phyloP scores from a whole-genome alignment of 2,329 filamentous ascomycete species.

The Atkinsonella hypoxylon region DNA sequence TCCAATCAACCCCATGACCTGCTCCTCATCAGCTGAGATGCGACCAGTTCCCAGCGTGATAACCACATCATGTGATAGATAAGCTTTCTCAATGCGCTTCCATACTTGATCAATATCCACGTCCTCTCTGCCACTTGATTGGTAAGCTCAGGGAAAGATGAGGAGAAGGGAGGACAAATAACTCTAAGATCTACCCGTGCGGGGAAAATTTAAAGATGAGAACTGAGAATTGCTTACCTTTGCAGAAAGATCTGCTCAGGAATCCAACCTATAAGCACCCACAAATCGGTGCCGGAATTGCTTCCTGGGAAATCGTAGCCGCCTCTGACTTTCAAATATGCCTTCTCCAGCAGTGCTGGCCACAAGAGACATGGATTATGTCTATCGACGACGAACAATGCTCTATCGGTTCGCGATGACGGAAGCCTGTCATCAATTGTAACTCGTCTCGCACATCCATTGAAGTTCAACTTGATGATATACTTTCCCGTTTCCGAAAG shows the following conservation, averaged over 20 bases:
- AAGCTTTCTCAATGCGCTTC: conserved; percentile 63
- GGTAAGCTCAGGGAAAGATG: background rate
- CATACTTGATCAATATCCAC: conserved; percentile 66
- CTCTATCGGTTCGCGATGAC: conserved; percentile 58
- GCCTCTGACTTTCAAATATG: conserved; percentile 87
- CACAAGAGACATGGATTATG: conserved; percentile 73
- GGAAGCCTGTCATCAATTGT: conserved; percentile 83
- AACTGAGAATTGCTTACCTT: conserved; percentile 29
- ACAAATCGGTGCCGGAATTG: conserved; percentile 90
- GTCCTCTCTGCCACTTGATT: conserved; percentile 47
- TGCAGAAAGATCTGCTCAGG: conserved; percentile 91
- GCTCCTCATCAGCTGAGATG: conserved; percentile 65
- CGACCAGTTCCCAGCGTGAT: conserved; percentile 84
- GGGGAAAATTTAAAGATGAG: background rate
- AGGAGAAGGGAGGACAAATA: background rate
- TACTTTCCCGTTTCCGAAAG: conserved; percentile 79
- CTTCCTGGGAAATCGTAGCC: conserved; percentile 97
- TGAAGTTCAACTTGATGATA: conserved; percentile 86
- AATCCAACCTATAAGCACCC: conserved; percentile 90
- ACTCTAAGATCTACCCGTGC: background rate
- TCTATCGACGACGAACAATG: conserved; percentile 78
- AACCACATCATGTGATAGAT: conserved; percentile 67
- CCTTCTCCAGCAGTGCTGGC: conserved; percentile 90
- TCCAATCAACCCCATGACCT: conserved; percentile 67
- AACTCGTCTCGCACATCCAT: conserved; percentile 80